Conservation (phyloP, 345 rosid genomes). For the Gossypium australe region DNA sequence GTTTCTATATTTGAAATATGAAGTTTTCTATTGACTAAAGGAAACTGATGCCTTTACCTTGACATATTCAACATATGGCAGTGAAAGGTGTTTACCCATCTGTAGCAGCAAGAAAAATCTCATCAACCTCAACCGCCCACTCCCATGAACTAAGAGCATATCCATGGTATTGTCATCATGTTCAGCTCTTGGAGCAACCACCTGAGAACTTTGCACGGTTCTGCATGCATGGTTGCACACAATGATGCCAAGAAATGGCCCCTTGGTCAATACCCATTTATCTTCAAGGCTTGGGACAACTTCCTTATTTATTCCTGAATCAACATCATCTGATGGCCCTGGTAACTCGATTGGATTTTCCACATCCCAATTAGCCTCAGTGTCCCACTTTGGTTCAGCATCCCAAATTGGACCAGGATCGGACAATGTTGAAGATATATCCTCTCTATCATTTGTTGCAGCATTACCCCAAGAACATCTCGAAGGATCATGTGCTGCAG, state of each 20-base stretch:
- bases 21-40: not conserved
- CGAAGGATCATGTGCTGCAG: slow-evolving; percentile 60
- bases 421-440: slow-evolving; percentile 88
- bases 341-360: slow-evolving; percentile 87
- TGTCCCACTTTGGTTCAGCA: slow-evolving; percentile 92
- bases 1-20: not conserved
- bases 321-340: slow-evolving; percentile 69
- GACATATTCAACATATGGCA: slow-evolving; percentile 90
- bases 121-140: slow-evolving; percentile 74
- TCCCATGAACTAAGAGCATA: slow-evolving; percentile 85
- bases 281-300: slow-evolving; percentile 54
- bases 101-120: slow-evolving; percentile 85
- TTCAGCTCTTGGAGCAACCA: slow-evolving; percentile 91
- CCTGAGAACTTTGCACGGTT: slow-evolving; percentile 93
- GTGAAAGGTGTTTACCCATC: slow-evolving; percentile 80
- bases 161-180: slow-evolving; percentile 84
- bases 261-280: slow-evolving; percentile 70
- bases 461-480: slow-evolving; percentile 79
- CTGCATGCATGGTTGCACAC: slow-evolving; percentile 97
- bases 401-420: slow-evolving; percentile 99
- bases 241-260: slow-evolving; percentile 83
- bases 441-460: slow-evolving; percentile 80
- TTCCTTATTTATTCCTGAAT: slow-evolving; percentile 53
- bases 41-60: slow-evolving; percentile 48
- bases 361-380: slow-evolving; percentile 70